Base-by-base conservation (phyloP, 768 basidiomycete genomes). In the Leccinum pellstonianum region DNA sequence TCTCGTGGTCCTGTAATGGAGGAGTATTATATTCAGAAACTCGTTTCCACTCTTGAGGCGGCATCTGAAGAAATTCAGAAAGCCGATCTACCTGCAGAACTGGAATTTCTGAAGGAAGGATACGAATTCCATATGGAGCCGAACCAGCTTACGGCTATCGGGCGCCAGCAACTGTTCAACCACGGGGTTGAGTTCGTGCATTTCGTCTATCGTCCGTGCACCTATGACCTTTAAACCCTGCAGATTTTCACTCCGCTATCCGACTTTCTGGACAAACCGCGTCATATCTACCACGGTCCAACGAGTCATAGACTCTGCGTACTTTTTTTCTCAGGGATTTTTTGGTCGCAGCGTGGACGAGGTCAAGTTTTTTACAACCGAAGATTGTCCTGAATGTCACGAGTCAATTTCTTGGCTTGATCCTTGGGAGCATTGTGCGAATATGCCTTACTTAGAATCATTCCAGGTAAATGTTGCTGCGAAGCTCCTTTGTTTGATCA, bases 241-340 rank as follows among this genome's bases (percentile, higher is more conserved):
- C 1, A 72, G 70, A 23, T 71, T 70, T 31, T 57, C 57, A 3
- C 55, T 69, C 52, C 65, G 56, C 4, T 64, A 71, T 43, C 68
- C 72, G 11, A 54, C 52, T 1, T 62, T 67, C 46, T 51, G 53
- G 17, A 65, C 69, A 9, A 52, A 66, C 2, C 52, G 23, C 1
- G 25, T 63, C 10, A 52, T 66, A 15, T 65, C 67, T 8, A 66
- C 64, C 11, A 19, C 37, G 0, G 46, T 62, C 1, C 62, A 29
- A 23, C 64, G 71, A 58, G 75, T 79, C 41, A 63, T 77, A 17
- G 77, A 80, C 59, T 77, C 77, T 14, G 70, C 78, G 9, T 67
- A 73, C 62, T 79, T 76, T 70, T 80, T 79, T 58, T 62, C 69
- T 53, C 66, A 70, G 53, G 79, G 78, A 4, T 74, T 76, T 62